Evolutionary conservation across 805 yeast species (phyloP).

Genomic region (Saccharomycopsis fermentans): DNA sequence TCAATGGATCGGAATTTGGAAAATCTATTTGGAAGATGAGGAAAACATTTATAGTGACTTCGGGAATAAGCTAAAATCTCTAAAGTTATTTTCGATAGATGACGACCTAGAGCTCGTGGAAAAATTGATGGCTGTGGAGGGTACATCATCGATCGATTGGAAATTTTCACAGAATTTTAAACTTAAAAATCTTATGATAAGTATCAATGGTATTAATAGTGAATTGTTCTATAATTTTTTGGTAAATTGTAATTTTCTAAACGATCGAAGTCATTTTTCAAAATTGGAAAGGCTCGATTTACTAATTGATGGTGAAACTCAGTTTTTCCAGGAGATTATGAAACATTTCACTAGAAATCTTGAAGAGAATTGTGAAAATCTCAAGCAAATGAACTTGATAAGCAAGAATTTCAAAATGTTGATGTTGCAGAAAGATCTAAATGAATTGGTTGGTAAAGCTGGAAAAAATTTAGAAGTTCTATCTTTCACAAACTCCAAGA

Average conservation of each 20-base stretch:
- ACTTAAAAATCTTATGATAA: neutral
- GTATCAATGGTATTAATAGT: neutral
- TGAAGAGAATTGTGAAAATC: neutral
- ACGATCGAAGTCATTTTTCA: constrained; percentile 5
- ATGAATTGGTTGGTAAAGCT: neutral
- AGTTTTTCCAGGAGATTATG: neutral
- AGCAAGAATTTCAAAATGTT: neutral
- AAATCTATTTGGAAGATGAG: neutral
- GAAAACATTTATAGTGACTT: neutral
- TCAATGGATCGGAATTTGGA: neutral
- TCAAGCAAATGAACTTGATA: neutral
- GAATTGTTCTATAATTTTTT: neutral
- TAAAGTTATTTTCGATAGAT: neutral
- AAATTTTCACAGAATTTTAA: neutral
- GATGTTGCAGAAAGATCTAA: neutral
- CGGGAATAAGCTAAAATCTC: neutral
- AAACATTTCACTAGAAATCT: neutral
- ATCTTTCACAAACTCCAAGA: neutral
- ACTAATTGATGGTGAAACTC: neutral
- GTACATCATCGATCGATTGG: neutral
- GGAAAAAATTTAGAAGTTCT: neutral
- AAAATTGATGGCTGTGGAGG: neutral
- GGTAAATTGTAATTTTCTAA: neutral
- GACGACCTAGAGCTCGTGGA: neutral
- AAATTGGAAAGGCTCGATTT: constrained; percentile 4